Percentiles rank a stretch among this genome's conserved stretches.
Conservation (phyloP, 169 alveolate species). For the Eimeria sp. region DNA sequence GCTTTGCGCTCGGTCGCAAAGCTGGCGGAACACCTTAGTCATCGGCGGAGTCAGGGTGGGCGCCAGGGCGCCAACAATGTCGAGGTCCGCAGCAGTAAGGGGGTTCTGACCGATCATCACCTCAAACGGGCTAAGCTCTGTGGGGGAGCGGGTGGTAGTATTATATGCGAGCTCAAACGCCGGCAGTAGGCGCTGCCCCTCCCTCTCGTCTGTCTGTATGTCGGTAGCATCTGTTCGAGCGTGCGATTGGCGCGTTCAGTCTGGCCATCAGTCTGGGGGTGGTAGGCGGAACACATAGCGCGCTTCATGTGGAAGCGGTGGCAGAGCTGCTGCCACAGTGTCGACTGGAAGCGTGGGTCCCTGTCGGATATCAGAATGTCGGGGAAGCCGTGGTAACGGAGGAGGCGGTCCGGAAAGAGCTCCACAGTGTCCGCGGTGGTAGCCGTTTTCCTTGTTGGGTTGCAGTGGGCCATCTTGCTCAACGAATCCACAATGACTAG, state of each 20-base stretch:
- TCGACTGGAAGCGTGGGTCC: not conserved
- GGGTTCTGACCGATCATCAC: not conserved
- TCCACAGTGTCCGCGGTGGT: not conserved
- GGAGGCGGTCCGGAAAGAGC: not conserved
- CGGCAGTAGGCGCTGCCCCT: not conserved
- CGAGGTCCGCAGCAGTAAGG: not conserved
- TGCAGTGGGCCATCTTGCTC: not conserved
- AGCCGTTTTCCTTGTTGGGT: not conserved
- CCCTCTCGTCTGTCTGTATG: not conserved
- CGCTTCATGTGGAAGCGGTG: not conserved
- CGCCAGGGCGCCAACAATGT: not conserved
- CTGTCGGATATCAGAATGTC: not conserved
- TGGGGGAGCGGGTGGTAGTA: not conserved
- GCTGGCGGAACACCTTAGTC: not conserved
- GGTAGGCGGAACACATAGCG: not conserved
- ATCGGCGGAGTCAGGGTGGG: not conserved
- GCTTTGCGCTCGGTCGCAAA: not conserved
- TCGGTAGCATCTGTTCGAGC: too few relatives aligned
- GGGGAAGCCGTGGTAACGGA: not conserved
- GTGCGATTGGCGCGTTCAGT: too few relatives aligned
- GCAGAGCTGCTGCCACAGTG: not conserved
- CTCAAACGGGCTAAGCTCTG: not conserved
- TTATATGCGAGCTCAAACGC: not conserved
- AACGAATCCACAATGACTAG: not conserved
- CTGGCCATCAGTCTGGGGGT: too few relatives aligned